phyloP scores from a whole-genome alignment of 1,284 basidiomycete species.

The Rhodotorula sp. region DNA sequence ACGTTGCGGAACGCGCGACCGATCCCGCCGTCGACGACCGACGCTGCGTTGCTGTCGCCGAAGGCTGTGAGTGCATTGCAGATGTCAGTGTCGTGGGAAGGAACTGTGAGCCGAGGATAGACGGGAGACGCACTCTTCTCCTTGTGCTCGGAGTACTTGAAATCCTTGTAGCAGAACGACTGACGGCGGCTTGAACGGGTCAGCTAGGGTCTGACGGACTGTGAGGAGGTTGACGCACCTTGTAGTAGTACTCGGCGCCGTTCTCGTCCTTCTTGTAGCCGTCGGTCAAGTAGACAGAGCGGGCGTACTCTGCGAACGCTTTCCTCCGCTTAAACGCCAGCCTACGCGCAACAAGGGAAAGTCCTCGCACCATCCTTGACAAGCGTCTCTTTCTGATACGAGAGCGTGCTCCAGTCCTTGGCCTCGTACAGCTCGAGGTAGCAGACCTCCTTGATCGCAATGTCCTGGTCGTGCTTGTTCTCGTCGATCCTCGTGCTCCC shows the following conservation, averaged over 20 bases:
- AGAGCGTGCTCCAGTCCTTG: neutral
- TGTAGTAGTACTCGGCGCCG: slow-evolving; percentile 6
- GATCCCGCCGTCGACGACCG: slow-evolving; percentile 11
- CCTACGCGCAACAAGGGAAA: neutral
- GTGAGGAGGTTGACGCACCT: neutral
- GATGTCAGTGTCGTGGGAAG: no score
- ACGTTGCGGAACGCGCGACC: slow-evolving; percentile 1
- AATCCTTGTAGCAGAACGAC: slow-evolving; percentile 16
- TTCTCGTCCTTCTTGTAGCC: neutral
- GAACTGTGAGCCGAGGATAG: no score
- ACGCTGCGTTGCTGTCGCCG: slow-evolving; percentile 7
- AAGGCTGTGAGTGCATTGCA: neutral
- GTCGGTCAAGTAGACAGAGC: slow-evolving; percentile 8
- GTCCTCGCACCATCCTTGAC: slow-evolving; percentile 3
- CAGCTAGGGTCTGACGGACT: no score
- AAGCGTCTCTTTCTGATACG: neutral
- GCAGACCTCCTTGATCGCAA: slow-evolving; percentile 7
- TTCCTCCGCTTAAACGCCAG: no score
- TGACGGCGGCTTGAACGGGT: no score
- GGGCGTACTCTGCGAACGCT: neutral
- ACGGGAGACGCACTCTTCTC: neutral
- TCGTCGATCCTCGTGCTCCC: neutral
- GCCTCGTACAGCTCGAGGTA: slow-evolving; percentile 9
- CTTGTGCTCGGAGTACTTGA: neutral
- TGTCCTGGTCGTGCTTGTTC: neutral